A percentile compares a stretch with the other conserved stretches of the same genome.
Conservation (phyloP, 371 early-diverging fungal genomes). For the Apophysomyces variabilis region DNA sequence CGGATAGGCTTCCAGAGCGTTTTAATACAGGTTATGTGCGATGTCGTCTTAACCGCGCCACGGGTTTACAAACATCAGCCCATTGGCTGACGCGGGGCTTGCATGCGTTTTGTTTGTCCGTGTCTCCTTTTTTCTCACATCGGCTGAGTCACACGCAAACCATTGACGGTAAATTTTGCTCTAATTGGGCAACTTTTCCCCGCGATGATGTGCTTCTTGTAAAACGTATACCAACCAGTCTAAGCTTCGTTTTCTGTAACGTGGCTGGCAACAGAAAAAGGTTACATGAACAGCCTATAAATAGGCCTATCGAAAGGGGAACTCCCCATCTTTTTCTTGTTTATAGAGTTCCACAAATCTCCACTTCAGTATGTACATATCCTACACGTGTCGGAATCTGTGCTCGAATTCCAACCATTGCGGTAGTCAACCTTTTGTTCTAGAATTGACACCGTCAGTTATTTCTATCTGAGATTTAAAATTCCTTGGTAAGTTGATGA, state of each 20-base stretch:
- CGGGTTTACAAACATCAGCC: constrained; percentile 10
- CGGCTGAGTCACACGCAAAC: constrained; percentile 2
- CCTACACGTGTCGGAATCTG: constrained; percentile 10
- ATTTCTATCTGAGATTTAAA: constrained; percentile 2
- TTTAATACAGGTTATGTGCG: neutral
- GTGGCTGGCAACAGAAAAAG: constrained; percentile 10
- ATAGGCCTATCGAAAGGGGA: constrained; percentile 2
- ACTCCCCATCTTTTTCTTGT: neutral
- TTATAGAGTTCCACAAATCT: constrained; percentile 8
- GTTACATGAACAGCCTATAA: neutral
- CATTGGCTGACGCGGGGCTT: constrained; percentile 1
- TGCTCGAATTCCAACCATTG: neutral
- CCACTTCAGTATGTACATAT: constrained; percentile 6
- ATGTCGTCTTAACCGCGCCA: neutral
- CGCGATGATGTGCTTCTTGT: constrained; percentile 6
- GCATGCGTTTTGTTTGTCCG: neutral
- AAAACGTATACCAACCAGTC: neutral
- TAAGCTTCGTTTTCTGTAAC: constrained; percentile 10
- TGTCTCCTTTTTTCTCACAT: neutral
- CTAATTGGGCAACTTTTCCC: constrained; percentile 11
- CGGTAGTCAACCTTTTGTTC: neutral
- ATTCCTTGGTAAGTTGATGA: neutral
- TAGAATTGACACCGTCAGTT: neutral
- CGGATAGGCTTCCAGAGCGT: constrained; percentile 3
- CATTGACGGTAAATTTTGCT: constrained; percentile 8